phyloP scores from a whole-genome alignment of 768 basidiomycete species.

The Auricularia heimuer region DNA sequence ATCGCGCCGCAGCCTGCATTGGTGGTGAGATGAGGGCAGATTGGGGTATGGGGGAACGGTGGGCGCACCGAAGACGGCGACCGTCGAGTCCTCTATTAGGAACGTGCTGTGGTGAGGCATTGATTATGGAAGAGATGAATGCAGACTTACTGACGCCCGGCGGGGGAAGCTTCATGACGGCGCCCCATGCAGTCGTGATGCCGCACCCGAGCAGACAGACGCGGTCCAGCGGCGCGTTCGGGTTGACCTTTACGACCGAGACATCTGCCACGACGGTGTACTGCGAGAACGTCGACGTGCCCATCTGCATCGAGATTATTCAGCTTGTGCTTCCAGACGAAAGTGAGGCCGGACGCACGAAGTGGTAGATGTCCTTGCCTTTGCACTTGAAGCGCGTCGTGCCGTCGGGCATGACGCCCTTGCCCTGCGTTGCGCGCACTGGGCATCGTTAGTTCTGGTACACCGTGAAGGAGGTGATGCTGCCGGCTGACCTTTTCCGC shows the following conservation, averaged over 20 bases:
- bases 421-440: constrained; percentile 90
- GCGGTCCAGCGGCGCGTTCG: constrained; percentile 81
- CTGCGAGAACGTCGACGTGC: constrained; percentile 98
- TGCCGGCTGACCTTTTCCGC: constrained; percentile 60
- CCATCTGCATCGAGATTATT: constrained; percentile 78
- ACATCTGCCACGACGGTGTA: constrained; percentile 98
- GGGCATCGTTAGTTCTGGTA: constrained; percentile 8
- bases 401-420: constrained; percentile 90
- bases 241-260: constrained; percentile 85
- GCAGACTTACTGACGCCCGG: constrained; percentile 53
- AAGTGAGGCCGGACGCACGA: constrained; percentile 43
- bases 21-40: too few species aligned
- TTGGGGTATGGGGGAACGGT: too few species aligned
- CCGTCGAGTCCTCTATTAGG: constrained; percentile 60
- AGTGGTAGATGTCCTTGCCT: constrained; percentile 82
- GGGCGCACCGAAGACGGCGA: constrained; percentile 69
- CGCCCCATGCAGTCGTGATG: constrained; percentile 98
- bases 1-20: constrained; percentile 71
- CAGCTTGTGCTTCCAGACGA: too few species aligned
- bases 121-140: not conserved
- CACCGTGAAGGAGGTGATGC: not conserved
- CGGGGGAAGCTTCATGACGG: constrained; percentile 74
- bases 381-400: constrained; percentile 82
- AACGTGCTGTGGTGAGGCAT: too few species aligned
- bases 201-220: constrained; percentile 96